Base-by-base conservation (phyloP, 1,139 yeast species). In the Yamadazyma spencermartinsiae region DNA sequence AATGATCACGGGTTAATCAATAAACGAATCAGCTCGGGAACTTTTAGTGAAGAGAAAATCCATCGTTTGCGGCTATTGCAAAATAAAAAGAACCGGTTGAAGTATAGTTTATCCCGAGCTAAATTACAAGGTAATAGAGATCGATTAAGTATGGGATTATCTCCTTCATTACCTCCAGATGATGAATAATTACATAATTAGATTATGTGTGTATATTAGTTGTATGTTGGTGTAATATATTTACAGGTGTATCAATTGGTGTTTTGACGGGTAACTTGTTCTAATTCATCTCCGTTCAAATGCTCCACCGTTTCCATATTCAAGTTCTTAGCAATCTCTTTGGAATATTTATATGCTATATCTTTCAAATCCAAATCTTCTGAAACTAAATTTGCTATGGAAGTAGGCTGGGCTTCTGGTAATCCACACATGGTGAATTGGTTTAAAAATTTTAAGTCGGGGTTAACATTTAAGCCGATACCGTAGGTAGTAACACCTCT, bases 401-500 rank as follows among this genome's bases (percentile, higher is more conserved):
- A 68, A 1, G 75, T 69, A 31, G 76, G 73, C 4, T 42, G 38
- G 23, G 76, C 76, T 9, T 76, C 79, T 0, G 85, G 80, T 31
- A 90, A 67, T 1, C 98, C 98, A 64, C 98, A 94, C 74, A 95
- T 88, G 10, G 80, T 82, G 49, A 86, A 73, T 0, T 74, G 63
- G 45, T 87, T 84, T 54, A 90, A 75, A 62, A 74, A 86, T 33
- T 76, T 72, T 39, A 88, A 69, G 48, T 89, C 88, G 0, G 96
- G 90, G 27, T 56, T 51, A 2, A 87, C 82, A 55, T 94, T 94
- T 34, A 94, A 72, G 1, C 94, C 88, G 11, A 90, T 72, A 0
- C 99, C 98, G 61, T 89, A 96, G 1, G 94, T 81, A 0, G 98
- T 87, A 30, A 94, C 75, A 12, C 87, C 82, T 43, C 96, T 68